Base-by-base conservation (phyloP, 2,329 filamentous ascomycete genomes). In the Curvularia spicifera region DNA sequence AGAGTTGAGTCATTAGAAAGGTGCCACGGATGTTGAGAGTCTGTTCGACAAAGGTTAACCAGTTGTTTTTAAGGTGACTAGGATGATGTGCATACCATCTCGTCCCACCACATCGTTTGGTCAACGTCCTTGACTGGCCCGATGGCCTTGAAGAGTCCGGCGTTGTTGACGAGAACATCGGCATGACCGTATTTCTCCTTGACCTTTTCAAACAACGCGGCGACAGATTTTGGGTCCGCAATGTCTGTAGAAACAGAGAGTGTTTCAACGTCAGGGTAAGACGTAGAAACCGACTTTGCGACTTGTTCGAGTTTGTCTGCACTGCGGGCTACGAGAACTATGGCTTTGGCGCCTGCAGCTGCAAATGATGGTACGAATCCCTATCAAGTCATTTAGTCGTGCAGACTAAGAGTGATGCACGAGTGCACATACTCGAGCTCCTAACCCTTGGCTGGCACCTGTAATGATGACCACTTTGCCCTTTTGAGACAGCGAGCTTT, bases 381-480 rank as follows among this genome's bases (percentile, higher is more conserved):
- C 65, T 71, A 26, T 10, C 5, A 5, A 13, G 18, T 53, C 8
- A 46, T 43, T 12, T 29, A 42, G 13, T 28, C 5, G 44, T 8
- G 3, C 35, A 22, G 35, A 31, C 4, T 10, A 15, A 15, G 5
- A 12, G 10, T 29, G 13, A 39, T 24, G 2, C 9, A 10, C 15
- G 6, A 26, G 20, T 20, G 12, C n/a, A 40, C 55, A 54, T 60
- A 68, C 67, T 46, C 44, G 49, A 40, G 64, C 68, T 20, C 77
- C 80, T 22, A 81, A 59, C 1, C 79, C 79, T 29, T 74, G 74
- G 45, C 73, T 77, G 1, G 78, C 78, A 0, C 79, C 79, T n/a
- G 78, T 81, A 57, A 81, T 74, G 33, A 79, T 67, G 6, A 75
- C 59, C 0, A 78, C 73, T 54, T 76, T 78, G 13, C 76, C 78